Evolutionary conservation across 2,329 filamentous ascomycete genomes (phyloP).

Genomic region (Epichloe uncinata): DNA sequence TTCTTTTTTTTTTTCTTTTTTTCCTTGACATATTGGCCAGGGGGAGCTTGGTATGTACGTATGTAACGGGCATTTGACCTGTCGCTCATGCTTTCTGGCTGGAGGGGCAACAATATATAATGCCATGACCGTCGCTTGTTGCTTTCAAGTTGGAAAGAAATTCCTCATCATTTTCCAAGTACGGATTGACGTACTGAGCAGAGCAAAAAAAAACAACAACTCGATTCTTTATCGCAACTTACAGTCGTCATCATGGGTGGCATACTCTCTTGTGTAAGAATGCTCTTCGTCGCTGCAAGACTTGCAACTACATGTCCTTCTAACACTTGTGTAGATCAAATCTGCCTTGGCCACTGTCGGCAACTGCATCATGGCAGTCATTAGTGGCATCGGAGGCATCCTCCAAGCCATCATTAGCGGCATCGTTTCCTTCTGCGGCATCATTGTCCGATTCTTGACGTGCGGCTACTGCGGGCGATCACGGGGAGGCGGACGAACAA

Average conservation of each 20-base stretch:
- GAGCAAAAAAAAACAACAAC: not conserved
- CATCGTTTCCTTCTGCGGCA: conserved; percentile 49
- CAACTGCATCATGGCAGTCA: conserved; percentile 51
- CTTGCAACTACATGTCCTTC: not conserved
- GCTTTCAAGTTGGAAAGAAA: too few species aligned
- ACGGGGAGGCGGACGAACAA: conserved; percentile 8
- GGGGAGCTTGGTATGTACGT: not conserved
- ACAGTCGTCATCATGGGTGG: conserved; percentile 51
- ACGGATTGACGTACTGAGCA: not conserved
- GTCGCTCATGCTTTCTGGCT: too few species aligned
- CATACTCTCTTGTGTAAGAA: conserved; percentile 67
- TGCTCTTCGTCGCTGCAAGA: not conserved
- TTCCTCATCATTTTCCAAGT: too few species aligned
- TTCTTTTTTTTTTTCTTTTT: not conserved
- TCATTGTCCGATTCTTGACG: conserved; percentile 53
- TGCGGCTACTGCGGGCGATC: conserved; percentile 29
- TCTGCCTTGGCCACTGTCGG: conserved; percentile 52
- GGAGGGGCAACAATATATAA: too few species aligned
- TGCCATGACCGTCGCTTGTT: too few species aligned
- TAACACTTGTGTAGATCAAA: conserved; percentile 32
- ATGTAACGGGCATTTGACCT: too few species aligned
- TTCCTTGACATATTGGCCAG: not conserved
- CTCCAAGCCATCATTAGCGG: conserved; percentile 54
- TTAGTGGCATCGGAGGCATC: conserved; percentile 52
- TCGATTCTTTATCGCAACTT: not conserved